Evolutionary conservation across 2,329 filamentous ascomycete species (phyloP).

Genomic region (Beauveria varroae): DNA sequence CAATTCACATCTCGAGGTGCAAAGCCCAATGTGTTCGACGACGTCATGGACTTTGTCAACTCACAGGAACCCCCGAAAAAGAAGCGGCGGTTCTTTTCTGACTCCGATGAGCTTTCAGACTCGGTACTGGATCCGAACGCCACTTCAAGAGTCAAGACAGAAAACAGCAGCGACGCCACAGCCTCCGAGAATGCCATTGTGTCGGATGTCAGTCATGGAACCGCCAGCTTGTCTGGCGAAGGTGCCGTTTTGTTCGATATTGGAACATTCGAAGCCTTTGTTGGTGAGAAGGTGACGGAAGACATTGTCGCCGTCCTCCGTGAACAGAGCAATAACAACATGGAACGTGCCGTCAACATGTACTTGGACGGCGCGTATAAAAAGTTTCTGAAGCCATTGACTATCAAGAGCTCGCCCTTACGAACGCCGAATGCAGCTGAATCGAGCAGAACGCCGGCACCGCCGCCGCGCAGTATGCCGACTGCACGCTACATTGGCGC

Average conservation of each 20-base stretch:
- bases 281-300: constrained; percentile 47
- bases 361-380: constrained; percentile 65
- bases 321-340: constrained; percentile 47
- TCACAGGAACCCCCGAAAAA: constrained; percentile 39
- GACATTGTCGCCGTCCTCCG: constrained; percentile 43
- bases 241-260: constrained; percentile 41
- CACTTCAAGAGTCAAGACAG: constrained; percentile 5
- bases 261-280: constrained; percentile 49
- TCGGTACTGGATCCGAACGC: not conserved
- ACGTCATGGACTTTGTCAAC: constrained; percentile 31
- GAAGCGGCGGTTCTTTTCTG: constrained; percentile 32
- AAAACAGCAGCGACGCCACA: constrained; percentile 12
- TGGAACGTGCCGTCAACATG: constrained; percentile 60
- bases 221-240: constrained; percentile 18
- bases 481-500: constrained; percentile 71
- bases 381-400: constrained; percentile 25
- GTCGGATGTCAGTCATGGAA: not conserved
- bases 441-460: constrained; percentile 12
- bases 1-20: constrained; percentile 3
- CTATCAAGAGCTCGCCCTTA: not conserved
- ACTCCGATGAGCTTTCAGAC: constrained; percentile 24
- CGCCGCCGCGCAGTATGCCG: constrained; percentile 24
- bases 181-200: constrained; percentile 8
- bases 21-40: constrained; percentile 12
- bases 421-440: constrained; percentile 6